Percentiles rank a stretch among this genome's conserved stretches.
Evolutionary conservation across 2,329 filamentous ascomycete species (phyloP).

Genomic region (Neurospora sp.): DNA sequence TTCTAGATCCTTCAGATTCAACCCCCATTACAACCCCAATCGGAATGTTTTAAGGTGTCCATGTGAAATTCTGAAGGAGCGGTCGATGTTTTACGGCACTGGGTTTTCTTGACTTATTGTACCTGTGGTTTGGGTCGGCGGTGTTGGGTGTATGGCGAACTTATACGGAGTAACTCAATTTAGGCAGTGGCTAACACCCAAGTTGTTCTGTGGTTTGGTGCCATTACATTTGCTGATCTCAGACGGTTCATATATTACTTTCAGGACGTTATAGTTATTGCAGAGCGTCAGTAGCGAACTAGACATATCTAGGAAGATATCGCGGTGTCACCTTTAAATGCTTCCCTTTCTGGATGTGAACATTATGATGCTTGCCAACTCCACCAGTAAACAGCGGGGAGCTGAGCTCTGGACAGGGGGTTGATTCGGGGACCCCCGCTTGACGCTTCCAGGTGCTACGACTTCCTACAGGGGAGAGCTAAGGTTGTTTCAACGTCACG

Average conservation of each 20-base stretch:
- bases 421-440: not conserved
- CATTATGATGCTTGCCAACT: not conserved
- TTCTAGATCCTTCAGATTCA: not conserved
- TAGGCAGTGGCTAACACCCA: not conserved
- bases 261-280: not conserved
- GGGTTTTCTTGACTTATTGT: not conserved
- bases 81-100: not conserved
- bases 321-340: not conserved
- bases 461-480: not conserved
- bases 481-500: slow-evolving; percentile 13
- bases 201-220: not conserved
- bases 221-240: not conserved
- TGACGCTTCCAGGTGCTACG: not conserved
- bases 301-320: not conserved
- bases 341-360: not conserved
- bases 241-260: not conserved
- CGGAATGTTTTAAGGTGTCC: not conserved
- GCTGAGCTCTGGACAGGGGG: not conserved
- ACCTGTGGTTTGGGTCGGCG: not conserved
- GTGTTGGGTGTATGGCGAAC: not conserved
- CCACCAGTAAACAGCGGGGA: not conserved
- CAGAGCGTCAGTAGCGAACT: not conserved
- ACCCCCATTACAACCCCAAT: not conserved
- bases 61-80: not conserved
- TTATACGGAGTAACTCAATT: not conserved